phyloP scores from a whole-genome alignment of 306 rosid genomes.

The Vigna nakashimae region DNA sequence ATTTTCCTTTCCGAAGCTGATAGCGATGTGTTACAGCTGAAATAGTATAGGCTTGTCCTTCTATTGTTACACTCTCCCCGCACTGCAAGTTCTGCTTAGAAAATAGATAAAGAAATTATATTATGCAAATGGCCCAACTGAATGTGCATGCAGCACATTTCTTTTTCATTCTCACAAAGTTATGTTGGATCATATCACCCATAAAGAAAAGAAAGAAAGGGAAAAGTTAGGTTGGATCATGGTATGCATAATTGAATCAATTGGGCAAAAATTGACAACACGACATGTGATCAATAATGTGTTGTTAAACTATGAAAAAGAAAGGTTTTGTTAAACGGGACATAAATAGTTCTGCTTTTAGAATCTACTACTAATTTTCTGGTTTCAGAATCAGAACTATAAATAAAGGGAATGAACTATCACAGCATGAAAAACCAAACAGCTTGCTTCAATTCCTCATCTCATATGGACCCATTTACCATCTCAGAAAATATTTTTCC shows the following conservation, averaged over 20 bases:
- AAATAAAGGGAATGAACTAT: conserved; percentile 36
- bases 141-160: conserved; percentile 42
- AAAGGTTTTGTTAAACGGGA: not conserved
- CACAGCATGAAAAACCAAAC: conserved; percentile 39
- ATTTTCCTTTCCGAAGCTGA: conserved; percentile 94
- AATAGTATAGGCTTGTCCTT: conserved; percentile 87
- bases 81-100: conserved; percentile 53
- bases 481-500: conserved; percentile 40
- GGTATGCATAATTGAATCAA: conserved; percentile 50
- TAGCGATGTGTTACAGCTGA: conserved; percentile 87
- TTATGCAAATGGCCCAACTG: conserved; percentile 22
- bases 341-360: conserved; percentile 29
- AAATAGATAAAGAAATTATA: not conserved
- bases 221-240: conserved; percentile 47
- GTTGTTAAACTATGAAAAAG: conserved; percentile 30
- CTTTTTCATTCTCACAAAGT: conserved; percentile 41
- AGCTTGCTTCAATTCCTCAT: conserved; percentile 42
- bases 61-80: conserved; percentile 56
- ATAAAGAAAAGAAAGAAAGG: not conserved
- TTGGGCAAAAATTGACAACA: conserved; percentile 41
- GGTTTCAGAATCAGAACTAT: conserved; percentile 41
- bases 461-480: conserved; percentile 49
- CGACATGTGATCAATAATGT: conserved; percentile 52
- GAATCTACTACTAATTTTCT: conserved; percentile 38
- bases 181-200: conserved; percentile 45